Conservation (phyloP, 2,329 filamentous ascomycete genomes). For the Tympanopsis confertula region DNA sequence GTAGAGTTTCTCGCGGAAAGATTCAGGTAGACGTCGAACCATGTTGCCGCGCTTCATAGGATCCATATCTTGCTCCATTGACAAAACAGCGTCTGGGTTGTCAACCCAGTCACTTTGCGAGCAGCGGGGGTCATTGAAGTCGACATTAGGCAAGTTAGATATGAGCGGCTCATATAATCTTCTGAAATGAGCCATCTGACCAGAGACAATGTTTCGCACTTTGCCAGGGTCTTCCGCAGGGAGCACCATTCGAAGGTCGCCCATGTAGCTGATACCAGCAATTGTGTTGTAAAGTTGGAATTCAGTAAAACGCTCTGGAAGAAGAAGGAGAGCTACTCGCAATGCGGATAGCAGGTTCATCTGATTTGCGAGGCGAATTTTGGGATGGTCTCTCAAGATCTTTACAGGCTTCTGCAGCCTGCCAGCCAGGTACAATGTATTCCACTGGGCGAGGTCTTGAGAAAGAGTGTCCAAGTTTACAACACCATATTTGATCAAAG, state of each 20-base stretch:
- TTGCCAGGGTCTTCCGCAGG: constrained; percentile 86
- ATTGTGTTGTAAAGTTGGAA: constrained; percentile 82
- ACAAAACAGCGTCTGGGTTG: constrained; percentile 51
- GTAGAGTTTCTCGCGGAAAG: constrained; percentile 81
- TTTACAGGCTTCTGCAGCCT: constrained; percentile 96
- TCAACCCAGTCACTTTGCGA: constrained; percentile 49
- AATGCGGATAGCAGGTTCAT: constrained; percentile 88
- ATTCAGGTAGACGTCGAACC: constrained; percentile 78
- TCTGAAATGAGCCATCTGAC: constrained; percentile 85
- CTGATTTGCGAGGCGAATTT: constrained; percentile 86
- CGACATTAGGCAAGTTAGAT: constrained; percentile 77
- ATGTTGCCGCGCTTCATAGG: constrained; percentile 85
- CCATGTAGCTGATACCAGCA: constrained; percentile 82
- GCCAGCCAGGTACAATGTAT: constrained; percentile 90
- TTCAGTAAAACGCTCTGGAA: constrained; percentile 77
- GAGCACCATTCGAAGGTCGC: constrained; percentile 89
- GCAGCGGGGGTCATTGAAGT: constrained; percentile 51
- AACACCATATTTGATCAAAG: constrained; percentile 94
- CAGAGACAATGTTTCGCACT: constrained; percentile 82
- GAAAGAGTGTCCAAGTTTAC: constrained; percentile 87
- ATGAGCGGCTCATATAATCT: constrained; percentile 83
- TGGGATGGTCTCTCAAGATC: constrained; percentile 86
- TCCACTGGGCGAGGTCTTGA: constrained; percentile 77
- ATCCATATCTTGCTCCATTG: constrained; percentile 81
- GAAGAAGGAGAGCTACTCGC: constrained; percentile 74